Base-by-base conservation (phyloP, 2,329 filamentous ascomycete species). In the Hypoxylon sp. region DNA sequence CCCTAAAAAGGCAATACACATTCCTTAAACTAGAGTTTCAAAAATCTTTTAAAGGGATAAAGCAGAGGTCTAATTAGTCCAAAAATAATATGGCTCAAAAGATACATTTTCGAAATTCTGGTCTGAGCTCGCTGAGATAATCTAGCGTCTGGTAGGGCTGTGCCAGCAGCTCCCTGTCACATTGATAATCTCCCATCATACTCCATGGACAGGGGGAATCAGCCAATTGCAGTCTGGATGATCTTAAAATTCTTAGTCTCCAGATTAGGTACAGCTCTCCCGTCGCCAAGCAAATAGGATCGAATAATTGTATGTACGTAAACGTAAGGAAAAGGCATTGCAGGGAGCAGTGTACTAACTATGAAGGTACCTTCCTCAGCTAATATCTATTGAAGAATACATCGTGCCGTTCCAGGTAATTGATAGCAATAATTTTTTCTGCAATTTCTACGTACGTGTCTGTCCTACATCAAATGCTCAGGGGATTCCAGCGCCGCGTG, bases 221-320 rank as follows among this genome's bases (percentile, higher is more conserved):
- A 50, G 46, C 66, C 67, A 69, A 69, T 69, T 51, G 46, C 5
- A 60, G 16, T 52, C 22, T 24, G 48, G 63, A 60, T 66, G 55
- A 63, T 66, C 61, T 65, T 45, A 42, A 59, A 59, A 64, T 61
- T 24, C 42, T 61, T 61, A 59, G 65, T 42, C 30, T 61, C 36
- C 33, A 61, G 63, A 64, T 68, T 57, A 64, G 52, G 53, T 61
- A 64, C 52, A 51, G 28, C 40, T 32, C 16, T 66, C 32, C 60
- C 52, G 56, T 36, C 8, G 66, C 66, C 66, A 69, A 69, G 66
- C 12, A 61, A 64, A 67, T 59, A 57, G 46, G 58, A 64, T 69
- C 50, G 54, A 61, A 65, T 68, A 53, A 65, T 63, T 60, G 54
- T 46, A 65, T 60, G 54, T 46, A 56, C 44, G 38, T 64, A 67